Conservation (phyloP, 1,139 yeast genomes). For the Candida mesenterica region DNA sequence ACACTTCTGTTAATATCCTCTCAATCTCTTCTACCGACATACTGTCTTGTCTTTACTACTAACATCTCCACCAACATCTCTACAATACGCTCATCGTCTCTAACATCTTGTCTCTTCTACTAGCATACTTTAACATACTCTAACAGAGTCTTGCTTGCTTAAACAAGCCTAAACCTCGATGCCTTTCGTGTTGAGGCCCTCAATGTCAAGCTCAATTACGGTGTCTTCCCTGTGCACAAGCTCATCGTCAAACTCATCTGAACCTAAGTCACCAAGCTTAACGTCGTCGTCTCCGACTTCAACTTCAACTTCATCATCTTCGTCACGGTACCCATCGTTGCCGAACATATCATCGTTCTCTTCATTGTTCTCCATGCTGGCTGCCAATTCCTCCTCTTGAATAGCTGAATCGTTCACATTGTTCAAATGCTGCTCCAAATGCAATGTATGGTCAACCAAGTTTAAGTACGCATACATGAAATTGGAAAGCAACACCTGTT, state of each 20-base stretch:
- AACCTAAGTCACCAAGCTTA: slow-evolving; percentile 9
- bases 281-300: slow-evolving; percentile 11
- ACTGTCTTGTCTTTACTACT: too few relatives aligned
- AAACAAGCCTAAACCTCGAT: slow-evolving; percentile 1
- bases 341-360: slow-evolving; percentile 12
- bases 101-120: too few relatives aligned
- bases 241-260: slow-evolving; percentile 12
- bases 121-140: too few relatives aligned
- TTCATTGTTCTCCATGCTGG: slow-evolving; percentile 17
- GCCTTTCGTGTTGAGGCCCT: slow-evolving; percentile 1
- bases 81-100: too few relatives aligned
- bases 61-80: too few relatives aligned
- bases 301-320: slow-evolving; percentile 7
- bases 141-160: too few relatives aligned
- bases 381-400: slow-evolving; percentile 16
- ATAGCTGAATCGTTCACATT: slow-evolving; percentile 13
- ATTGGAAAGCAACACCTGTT: slow-evolving; percentile 88
- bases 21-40: too few relatives aligned
- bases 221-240: slow-evolving; percentile 8
- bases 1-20: too few relatives aligned
- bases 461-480: slow-evolving; percentile 97
- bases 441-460: slow-evolving; percentile 84
- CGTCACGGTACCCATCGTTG: slow-evolving; percentile 11
- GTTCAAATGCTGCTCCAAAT: slow-evolving; percentile 56
- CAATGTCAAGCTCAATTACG: slow-evolving; percentile 20